Base-by-base conservation (phyloP, 495 filamentous ascomycete species). In the Penicillium herquei region DNA sequence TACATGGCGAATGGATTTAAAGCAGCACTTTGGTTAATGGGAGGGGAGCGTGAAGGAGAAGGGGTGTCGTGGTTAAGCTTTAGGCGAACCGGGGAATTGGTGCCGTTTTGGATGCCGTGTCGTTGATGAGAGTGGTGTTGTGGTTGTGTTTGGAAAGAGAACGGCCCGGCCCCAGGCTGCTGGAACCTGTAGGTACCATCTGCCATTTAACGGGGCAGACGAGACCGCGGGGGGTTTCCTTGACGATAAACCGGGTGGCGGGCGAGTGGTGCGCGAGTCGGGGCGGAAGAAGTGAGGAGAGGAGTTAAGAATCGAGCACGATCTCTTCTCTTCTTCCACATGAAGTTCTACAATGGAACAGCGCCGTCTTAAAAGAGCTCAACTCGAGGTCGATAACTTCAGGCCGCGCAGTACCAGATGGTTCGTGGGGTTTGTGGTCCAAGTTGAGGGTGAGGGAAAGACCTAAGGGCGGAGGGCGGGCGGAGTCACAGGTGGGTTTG, bases 111-210 rank as follows among this genome's bases (percentile, higher is more conserved):
- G 60, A 78, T 64, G 31, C 79, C 66, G 62, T 79, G 78, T 57
- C 76, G 75, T 67, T 75, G 77, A 57, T 76, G 77, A 56, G 75
- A 72, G 49, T 69, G 68, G 50, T 79, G 73, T 64, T 83, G 79
- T 37, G 74, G 65, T 68, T 83, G 77, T 58, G 81, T 73, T 69
- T 78, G 76, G 61, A 80, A 86, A 68, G 75, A 81, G 67, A 81
- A 84, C 67, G 81, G 83, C 72, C 83, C 81, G 76, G 81, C 78
- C 74, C 82, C 82, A 78, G 84, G 74, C 80, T 87, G 83, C 75
- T 84, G 83, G 81, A 85, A 88, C 73, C 85, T 84, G 79, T 87
- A 84, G 70, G 78, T 79, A 86, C 84, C 88, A 89, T 92, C 88
- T 83, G 88, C 88, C 88, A 91, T 91, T 81, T 84, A 87, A 79